These are phyloP conservation scores for Puya raimondii DNA, from an alignment of 176 grass and related monocot species.

Conservation along the genomic window DNA sequence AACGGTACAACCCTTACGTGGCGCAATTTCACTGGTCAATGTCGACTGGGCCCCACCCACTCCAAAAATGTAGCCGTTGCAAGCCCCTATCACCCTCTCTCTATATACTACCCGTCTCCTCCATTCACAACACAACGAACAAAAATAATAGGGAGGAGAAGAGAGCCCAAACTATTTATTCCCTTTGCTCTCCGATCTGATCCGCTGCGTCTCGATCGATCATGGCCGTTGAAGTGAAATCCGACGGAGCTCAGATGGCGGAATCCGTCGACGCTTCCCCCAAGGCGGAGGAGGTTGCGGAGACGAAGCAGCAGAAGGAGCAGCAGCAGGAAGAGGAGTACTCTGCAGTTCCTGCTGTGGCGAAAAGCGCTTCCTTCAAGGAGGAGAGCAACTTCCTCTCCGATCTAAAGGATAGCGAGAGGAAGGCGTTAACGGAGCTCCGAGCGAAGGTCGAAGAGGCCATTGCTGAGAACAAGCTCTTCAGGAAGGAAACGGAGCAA, in stretches of 20 bases:
- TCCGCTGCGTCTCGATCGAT: background rate
- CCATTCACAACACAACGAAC: background rate
- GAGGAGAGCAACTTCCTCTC: conserved; percentile 89
- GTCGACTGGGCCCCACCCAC: background rate
- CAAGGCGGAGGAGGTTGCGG: conserved; percentile 6
- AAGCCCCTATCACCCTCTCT: background rate
- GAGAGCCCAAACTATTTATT: background rate
- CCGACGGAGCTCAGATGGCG: conserved; percentile 6
- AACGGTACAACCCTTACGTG: conserved; percentile 9
- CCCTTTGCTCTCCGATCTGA: background rate
- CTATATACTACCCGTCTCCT: background rate
- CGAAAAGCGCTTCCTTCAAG: conserved; percentile 58
- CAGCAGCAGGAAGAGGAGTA: conserved; percentile 15
- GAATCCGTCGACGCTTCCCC: background rate
- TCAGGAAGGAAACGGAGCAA: conserved; percentile 11
- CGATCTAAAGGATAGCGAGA: conserved; percentile 71
- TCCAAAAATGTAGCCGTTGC: conserved; percentile 23
- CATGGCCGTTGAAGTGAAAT: conserved; percentile 20
- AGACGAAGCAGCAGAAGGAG: conserved; percentile 16
- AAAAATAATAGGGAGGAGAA: background rate
- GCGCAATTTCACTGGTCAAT: conserved; percentile 19
- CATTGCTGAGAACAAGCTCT: conserved; percentile 40
- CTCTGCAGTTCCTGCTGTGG: conserved; percentile 11
- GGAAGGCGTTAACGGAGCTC: conserved; percentile 69
- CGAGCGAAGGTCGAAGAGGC: conserved; percentile 66